Evolutionary conservation across 345 rosid species (phyloP).

Genomic region (Citrus medica): DNA sequence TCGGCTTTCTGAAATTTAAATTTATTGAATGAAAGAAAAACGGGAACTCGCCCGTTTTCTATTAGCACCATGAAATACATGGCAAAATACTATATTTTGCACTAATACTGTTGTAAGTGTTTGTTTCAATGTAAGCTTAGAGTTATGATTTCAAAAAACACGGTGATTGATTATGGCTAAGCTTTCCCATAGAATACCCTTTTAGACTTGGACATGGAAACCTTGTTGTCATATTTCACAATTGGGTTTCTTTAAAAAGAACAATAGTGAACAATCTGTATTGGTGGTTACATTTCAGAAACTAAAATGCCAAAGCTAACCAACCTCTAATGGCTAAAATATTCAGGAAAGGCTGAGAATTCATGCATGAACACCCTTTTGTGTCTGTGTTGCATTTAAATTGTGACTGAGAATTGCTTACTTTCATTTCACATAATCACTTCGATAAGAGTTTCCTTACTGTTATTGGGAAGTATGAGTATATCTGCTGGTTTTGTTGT

Average conservation of each 20-base stretch:
- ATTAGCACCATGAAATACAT: not conserved
- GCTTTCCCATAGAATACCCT: not conserved
- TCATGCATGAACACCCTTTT: not conserved
- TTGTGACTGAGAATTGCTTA: not conserved
- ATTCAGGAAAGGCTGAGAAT: not conserved
- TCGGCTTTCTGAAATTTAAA: not conserved
- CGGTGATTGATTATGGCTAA: not conserved
- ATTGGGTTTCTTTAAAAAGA: not conserved
- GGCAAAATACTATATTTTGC: not conserved
- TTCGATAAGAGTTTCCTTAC: slow-evolving; percentile 13
- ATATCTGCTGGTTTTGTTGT: slow-evolving; percentile 34
- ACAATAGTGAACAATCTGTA: not conserved
- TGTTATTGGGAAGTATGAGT: slow-evolving; percentile 31
- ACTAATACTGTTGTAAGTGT: not conserved
- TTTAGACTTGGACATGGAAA: not conserved
- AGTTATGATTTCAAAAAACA: not conserved
- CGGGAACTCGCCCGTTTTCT: not conserved
- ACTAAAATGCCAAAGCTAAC: not conserved
- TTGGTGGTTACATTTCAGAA: not conserved
- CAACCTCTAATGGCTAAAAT: not conserved
- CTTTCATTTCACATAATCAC: slow-evolving; percentile 5
- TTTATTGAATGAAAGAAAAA: not conserved
- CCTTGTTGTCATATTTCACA: not conserved
- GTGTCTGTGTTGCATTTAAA: not conserved
- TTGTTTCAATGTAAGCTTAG: not conserved